A percentile compares a stretch with the other conserved stretches of the same genome.
phyloP scores from a whole-genome alignment of 805 yeast species.

The Saccharomycopsis olivae region DNA sequence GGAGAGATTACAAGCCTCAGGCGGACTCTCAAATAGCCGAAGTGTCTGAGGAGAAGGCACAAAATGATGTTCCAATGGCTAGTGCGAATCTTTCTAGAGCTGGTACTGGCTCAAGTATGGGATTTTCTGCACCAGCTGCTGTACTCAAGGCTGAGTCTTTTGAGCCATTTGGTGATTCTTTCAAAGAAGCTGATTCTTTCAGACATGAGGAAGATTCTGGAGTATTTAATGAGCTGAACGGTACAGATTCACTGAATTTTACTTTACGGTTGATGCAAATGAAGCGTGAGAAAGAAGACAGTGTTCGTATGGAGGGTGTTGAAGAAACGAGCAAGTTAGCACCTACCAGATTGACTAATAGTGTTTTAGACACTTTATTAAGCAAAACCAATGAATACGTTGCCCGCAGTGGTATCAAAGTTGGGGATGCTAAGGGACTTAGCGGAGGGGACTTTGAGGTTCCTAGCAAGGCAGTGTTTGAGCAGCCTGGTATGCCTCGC shows the following conservation, averaged over 20 bases:
- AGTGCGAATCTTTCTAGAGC: neutral
- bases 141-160: constrained; percentile 11
- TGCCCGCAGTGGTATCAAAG: constrained; percentile 10
- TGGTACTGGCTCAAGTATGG: neutral
- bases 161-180: constrained; percentile 16
- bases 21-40: neutral
- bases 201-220: neutral
- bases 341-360: constrained; percentile 12
- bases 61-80: neutral
- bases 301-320: neutral
- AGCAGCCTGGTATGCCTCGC: constrained; percentile 13
- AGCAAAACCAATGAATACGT: constrained; percentile 15
- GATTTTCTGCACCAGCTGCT: constrained; percentile 7
- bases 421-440: constrained; percentile 9
- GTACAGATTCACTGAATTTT: constrained; percentile 13
- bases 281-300: constrained; percentile 13
- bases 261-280: constrained; percentile 15
- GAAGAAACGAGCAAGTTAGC: constrained; percentile 6
- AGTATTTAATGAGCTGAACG: constrained; percentile 3
- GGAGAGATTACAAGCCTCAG: neutral
- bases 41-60: neutral
- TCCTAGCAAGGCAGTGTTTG: constrained; percentile 13
- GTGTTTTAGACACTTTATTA: constrained; percentile 10
- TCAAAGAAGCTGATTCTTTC: neutral
- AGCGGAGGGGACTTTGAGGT: constrained; percentile 9